Percentiles rank a stretch among this genome's conserved stretches.
phyloP scores from a whole-genome alignment of 2,329 filamentous ascomycete species.

The Cladobotryum protrusum region DNA sequence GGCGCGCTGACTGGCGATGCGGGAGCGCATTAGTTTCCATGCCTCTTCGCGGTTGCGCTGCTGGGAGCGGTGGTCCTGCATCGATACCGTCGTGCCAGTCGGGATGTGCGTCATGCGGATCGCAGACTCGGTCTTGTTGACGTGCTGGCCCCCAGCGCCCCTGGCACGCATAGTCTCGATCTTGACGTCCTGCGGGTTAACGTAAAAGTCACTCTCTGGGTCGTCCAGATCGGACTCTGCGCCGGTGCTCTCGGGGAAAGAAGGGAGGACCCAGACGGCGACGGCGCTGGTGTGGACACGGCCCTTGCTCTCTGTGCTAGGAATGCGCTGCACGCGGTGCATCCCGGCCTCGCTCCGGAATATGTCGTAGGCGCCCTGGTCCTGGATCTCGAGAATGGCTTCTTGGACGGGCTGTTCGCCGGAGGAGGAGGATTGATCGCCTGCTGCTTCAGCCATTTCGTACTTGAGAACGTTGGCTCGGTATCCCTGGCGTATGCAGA shows the following conservation, averaged over 20 bases:
- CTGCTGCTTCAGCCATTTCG: slow-evolving; percentile 64
- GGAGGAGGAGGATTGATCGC: slow-evolving; percentile 44
- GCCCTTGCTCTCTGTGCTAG: slow-evolving; percentile 83
- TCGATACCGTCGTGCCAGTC: slow-evolving; percentile 77
- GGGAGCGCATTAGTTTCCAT: slow-evolving; percentile 77
- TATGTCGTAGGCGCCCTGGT: slow-evolving; percentile 69
- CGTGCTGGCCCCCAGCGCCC: slow-evolving; percentile 92
- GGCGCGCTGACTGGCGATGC: slow-evolving; percentile 70
- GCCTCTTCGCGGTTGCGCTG: slow-evolving; percentile 81
- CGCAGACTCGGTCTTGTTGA: slow-evolving; percentile 96
- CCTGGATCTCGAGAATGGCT: slow-evolving; percentile 77
- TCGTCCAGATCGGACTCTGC: slow-evolving; percentile 64
- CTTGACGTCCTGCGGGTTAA: slow-evolving; percentile 75
- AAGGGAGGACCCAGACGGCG: slow-evolving; percentile 86
- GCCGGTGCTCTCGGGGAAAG: slow-evolving; percentile 55
- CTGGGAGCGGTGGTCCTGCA: slow-evolving; percentile 91
- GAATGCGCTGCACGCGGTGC: slow-evolving; percentile 89
- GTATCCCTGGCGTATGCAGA: slow-evolving; percentile 65
- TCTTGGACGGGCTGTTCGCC: slow-evolving; percentile 71
- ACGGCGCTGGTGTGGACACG: slow-evolving; percentile 91
- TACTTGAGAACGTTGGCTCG: slow-evolving; percentile 69
- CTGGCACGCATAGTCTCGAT: slow-evolving; percentile 86
- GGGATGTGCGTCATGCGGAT: slow-evolving; percentile 88
- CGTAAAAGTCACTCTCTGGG: slow-evolving; percentile 84
- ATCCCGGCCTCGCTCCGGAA: slow-evolving; percentile 89